These are phyloP conservation scores for Sarocladium brachiariae DNA, from an alignment of 2,329 filamentous ascomycete species.

Conservation along the genomic window DNA sequence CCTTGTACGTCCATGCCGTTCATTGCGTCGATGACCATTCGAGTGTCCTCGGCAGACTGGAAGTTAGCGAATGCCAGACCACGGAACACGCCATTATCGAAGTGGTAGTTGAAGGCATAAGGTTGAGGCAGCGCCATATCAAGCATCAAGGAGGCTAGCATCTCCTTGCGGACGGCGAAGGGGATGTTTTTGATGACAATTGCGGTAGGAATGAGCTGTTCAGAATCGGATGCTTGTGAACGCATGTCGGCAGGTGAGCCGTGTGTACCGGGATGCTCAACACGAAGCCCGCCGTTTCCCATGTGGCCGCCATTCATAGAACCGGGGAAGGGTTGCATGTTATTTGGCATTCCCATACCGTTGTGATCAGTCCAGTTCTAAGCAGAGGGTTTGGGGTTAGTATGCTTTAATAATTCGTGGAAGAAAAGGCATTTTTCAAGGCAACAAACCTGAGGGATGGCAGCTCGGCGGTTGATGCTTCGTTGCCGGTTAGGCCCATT, in stretches of 20 bases:
- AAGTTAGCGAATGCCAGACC: conserved; percentile 98
- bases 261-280: conserved; percentile 33
- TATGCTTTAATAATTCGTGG: no score
- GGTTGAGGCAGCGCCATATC: conserved; percentile 89
- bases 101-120: conserved; percentile 99
- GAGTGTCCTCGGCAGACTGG: conserved; percentile 89
- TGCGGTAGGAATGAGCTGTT: conserved; percentile 93
- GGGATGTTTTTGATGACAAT: conserved; percentile 99
- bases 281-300: conserved; percentile 36
- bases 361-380: conserved; percentile 47
- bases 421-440: conserved; percentile 12
- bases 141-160: conserved; percentile 87
- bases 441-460: conserved; percentile 65
- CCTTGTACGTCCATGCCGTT: conserved; percentile 96
- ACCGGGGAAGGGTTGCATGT: conserved; percentile 28
- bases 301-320: conserved; percentile 30
- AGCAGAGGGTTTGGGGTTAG: no score
- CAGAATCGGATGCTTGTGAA: conserved; percentile 47
- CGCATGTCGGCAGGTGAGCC: conserved; percentile 32
- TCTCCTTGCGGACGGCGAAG: conserved; percentile 96
- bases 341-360: conserved; percentile 34
- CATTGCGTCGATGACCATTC: conserved; percentile 83
- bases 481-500: conserved; percentile 55
- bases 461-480: conserved; percentile 47
- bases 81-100: conserved; percentile 94